Evolutionary conservation across 176 grass and related monocot species (phyloP).

Genomic region (Dendrocalamus sinicus): DNA sequence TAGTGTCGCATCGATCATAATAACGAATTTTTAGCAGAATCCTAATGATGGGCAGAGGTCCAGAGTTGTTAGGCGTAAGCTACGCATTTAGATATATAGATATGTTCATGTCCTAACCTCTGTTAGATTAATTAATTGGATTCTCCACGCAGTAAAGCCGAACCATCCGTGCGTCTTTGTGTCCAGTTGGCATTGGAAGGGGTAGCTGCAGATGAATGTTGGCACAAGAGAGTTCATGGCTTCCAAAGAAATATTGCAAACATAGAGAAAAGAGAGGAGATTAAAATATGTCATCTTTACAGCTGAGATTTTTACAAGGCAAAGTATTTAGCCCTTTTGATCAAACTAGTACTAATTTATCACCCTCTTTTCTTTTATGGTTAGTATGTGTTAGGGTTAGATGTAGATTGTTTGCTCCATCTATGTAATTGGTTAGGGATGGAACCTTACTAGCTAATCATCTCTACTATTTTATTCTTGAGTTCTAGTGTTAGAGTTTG

Average conservation of each 20-base stretch:
- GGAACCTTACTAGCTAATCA: too few relatives aligned
- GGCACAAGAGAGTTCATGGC: constrained; percentile 35
- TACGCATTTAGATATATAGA: constrained; percentile 45
- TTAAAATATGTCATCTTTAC: constrained; percentile 34
- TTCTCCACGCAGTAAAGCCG: constrained; percentile 42
- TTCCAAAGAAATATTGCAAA: constrained; percentile 36
- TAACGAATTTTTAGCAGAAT: constrained; percentile 59
- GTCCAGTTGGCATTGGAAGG: constrained; percentile 52
- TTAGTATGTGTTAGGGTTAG: too few relatives aligned
- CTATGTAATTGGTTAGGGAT: too few relatives aligned
- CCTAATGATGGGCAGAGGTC: constrained; percentile 51
- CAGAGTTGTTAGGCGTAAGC: constrained; percentile 50
- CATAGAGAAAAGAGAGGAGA: not conserved
- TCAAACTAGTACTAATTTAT: constrained; percentile 35
- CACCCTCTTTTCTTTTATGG: constrained; percentile 28
- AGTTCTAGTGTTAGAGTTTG: too few relatives aligned
- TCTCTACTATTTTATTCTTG: too few relatives aligned
- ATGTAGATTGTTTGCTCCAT: too few relatives aligned
- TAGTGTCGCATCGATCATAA: constrained; percentile 23
- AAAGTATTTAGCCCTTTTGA: constrained; percentile 36
- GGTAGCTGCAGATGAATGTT: constrained; percentile 47
- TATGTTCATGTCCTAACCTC: constrained; percentile 42
- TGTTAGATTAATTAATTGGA: constrained; percentile 50
- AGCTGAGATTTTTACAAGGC: constrained; percentile 26
- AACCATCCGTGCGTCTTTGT: constrained; percentile 20